Base-by-base conservation (phyloP, 2,329 filamentous ascomycete genomes). In the Daldinia sp. region DNA sequence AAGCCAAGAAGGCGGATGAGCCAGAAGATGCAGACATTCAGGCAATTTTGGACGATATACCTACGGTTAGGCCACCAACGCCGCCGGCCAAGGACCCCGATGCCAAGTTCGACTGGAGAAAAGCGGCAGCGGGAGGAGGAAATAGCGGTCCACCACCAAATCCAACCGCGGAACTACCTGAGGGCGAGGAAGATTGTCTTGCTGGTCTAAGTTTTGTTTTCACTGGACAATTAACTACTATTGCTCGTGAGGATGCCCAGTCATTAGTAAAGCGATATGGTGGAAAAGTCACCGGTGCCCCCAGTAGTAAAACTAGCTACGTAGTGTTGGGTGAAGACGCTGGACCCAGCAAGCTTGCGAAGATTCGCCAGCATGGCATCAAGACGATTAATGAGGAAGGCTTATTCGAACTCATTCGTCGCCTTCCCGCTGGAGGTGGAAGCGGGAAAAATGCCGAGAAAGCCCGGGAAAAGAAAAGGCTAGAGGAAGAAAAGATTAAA, bases 321-420 rank as follows among this genome's bases (percentile, higher is more conserved):
- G 94, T 99, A 51, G 93, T 99, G 15, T 86, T 99, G 2, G 96
- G 96, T 48, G 87, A 87, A 28, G 96, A 98, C 79, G 96, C 97
- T 26, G 96, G 96, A 0, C 96, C 96, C 0, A 97, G 92, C 80
- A 99, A 99, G 79, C 85, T 99, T 44, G 85, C 90, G 72, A 98
- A 94, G 73, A 98, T 99, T 73, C 86, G 88, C 63, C 87, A 93
- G 20, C 83, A 92, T 74, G 89, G 89, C 0, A 89, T 98, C 78
- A 98, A 94, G 79, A 97, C 94, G 0, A 98, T 99, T 76, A 91
- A 98, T 74, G 97, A 99, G 78, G 89, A 97, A 73, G 97, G 96
- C 0, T 82, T 99, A 2, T 97, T 97, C 73, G 91, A 92, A 66
- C 86, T 99, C 50, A 97, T 99, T 73, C 87, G 89, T 67, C 84